Base-by-base conservation (phyloP, 1,139 yeast genomes). In the Suhomyces maxii region DNA sequence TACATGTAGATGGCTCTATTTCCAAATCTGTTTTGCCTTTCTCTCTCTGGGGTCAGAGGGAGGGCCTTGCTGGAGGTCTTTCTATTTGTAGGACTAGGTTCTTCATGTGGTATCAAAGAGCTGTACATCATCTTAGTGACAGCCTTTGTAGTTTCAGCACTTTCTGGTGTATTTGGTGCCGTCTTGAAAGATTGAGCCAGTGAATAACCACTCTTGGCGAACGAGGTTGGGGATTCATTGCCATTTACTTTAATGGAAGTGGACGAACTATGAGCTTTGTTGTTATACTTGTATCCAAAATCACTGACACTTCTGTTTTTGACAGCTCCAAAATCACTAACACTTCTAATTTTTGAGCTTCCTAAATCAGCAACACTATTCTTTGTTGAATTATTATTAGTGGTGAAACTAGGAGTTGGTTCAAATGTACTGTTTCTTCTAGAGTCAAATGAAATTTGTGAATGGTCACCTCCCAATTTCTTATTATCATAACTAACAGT, bases 21-120 rank as follows among this genome's bases (percentile, higher is more conserved):
- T 18, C 52, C 52, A 36, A 46, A 52, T 23, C 53, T 26, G 37
- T 47, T 48, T 32, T 50, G 40, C 33, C 53, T 28, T 28, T 47
- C 53, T 18, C 53, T 28, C 26, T 47, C 53, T 18, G 52, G 48
- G 11, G 53, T 36, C 14, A 34, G 30, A 2, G 49, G 49, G 14
- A 46, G 42, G 6, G 34, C 37, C 26, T 45, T 45, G 2, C 14
- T 18, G 23, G 23, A 18, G 31, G n/a, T 28, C 11, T 28, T 9
- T 9, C 31, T 28, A 18, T 28, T 28, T 28, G 31, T 9, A 28
- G 31, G n/a, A 28, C 31, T 28, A 11, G 31, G 31, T 28, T 28
- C 31, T 2, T 9, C n/a, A 5, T 28, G 4, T 11, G n/a, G n/a
- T 28, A 28, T 5, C 31, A 28, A 11, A 18, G 23, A 18, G 6